Percentiles rank a stretch among this genome's conserved stretches.
Conservation (phyloP, 495 filamentous ascomycete genomes). For the Penicillium egyptiacum region DNA sequence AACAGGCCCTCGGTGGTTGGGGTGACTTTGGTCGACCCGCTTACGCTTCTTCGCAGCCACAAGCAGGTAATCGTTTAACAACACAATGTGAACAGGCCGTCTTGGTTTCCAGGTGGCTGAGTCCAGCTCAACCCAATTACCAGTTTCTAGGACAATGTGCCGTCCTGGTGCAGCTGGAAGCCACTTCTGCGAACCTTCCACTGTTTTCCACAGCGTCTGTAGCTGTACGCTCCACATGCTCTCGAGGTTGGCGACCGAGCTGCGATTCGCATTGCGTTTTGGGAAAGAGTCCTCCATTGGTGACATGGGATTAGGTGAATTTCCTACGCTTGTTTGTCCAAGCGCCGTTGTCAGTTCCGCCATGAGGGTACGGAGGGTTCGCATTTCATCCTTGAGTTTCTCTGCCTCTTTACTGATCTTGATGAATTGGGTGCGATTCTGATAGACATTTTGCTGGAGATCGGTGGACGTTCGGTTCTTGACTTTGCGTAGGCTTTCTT, state of each 20-base stretch:
- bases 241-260: conserved; percentile 85
- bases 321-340: conserved; percentile 61
- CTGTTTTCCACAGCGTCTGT: conserved; percentile 82
- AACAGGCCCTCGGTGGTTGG: conserved; percentile 56
- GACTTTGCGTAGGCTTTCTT: conserved; percentile 69
- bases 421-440: conserved; percentile 98
- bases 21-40: conserved; percentile 65
- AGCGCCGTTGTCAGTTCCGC: conserved; percentile 81
- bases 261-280: conserved; percentile 51
- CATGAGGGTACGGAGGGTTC: conserved; percentile 81
- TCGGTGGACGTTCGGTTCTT: conserved; percentile 83
- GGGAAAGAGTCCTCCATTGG: conserved; percentile 49
- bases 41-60: conserved; percentile 90
- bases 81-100: conserved; percentile 79
- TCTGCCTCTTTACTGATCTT: conserved; percentile 99
- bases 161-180: conserved; percentile 86
- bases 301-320: conserved; percentile 43
- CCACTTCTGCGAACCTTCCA: conserved; percentile 96
- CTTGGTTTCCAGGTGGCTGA: conserved; percentile 93
- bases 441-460: conserved; percentile 93
- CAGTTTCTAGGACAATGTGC: conserved; percentile 87
- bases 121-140: conserved; percentile 92
- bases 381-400: conserved; percentile 95
- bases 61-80: conserved; percentile 93
- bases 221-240: conserved; percentile 89